phyloP scores from a whole-genome alignment of 75 land plant genomes.

The Adiantum capillusveneris region DNA sequence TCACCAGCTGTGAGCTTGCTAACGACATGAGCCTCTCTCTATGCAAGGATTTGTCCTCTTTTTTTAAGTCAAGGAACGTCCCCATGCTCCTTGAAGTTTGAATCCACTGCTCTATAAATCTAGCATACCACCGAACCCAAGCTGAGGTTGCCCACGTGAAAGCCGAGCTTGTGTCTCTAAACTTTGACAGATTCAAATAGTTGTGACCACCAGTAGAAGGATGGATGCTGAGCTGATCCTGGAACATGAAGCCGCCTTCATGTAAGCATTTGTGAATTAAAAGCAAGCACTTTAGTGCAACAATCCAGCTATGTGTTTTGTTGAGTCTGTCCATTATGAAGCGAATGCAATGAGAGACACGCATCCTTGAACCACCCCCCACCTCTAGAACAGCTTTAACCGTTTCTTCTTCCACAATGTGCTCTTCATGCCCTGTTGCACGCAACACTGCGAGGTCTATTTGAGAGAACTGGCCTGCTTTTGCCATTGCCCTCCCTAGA shows the following conservation, averaged over 20 bases:
- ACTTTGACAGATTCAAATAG: constrained; percentile 45
- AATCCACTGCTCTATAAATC: constrained; percentile 41
- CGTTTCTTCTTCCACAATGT: constrained; percentile 15
- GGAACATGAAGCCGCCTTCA: constrained; percentile 44
- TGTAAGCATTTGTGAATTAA: constrained; percentile 32
- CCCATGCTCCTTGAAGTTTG: constrained; percentile 11
- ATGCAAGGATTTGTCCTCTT: not conserved
- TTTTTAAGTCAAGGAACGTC: not conserved
- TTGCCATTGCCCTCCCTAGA: constrained; percentile 25
- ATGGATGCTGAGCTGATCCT: constrained; percentile 42
- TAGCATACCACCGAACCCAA: constrained; percentile 58
- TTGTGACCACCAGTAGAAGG: constrained; percentile 38
- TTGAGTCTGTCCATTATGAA: constrained; percentile 50
- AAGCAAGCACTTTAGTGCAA: constrained; percentile 57
- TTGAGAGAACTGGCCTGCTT: constrained; percentile 14
- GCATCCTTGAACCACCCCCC: constrained; percentile 35
- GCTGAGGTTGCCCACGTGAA: constrained; percentile 34
- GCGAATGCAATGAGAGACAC: constrained; percentile 36
- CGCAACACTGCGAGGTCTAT: constrained; percentile 34
- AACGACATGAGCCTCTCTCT: not conserved
- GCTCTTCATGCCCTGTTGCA: constrained; percentile 48
- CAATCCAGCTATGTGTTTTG: constrained; percentile 36
- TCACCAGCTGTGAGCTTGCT: not conserved
- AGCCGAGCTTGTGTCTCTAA: constrained; percentile 27
- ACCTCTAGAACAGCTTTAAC: constrained; percentile 27